Evolutionary conservation across 2,329 filamentous ascomycete species (phyloP).

Genomic region (Claviceps humidiphila): DNA sequence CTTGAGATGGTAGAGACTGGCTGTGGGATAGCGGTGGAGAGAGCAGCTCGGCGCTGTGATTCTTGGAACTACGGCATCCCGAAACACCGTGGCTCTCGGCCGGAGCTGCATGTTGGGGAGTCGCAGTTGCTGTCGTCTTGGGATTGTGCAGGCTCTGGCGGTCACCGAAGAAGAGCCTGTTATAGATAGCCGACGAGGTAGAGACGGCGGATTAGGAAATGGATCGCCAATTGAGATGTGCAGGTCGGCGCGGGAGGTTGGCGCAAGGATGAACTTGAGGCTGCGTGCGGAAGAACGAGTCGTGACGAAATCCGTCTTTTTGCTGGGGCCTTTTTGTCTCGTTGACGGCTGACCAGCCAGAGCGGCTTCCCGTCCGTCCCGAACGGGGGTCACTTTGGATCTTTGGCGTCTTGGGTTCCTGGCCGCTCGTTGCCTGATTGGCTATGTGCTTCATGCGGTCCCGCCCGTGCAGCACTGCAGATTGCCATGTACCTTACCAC

Average conservation of each 20-base stretch:
- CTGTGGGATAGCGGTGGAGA: conserved; percentile 19
- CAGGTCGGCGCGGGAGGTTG: not conserved
- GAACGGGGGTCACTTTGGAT: not conserved
- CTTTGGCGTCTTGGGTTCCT: not conserved
- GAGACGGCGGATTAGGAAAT: no score
- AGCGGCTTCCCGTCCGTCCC: not conserved
- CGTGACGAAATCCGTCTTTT: not conserved
- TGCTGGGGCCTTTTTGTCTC: not conserved
- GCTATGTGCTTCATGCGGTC: not conserved
- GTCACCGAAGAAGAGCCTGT: no score
- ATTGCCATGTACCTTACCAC: no score
- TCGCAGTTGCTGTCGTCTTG: not conserved
- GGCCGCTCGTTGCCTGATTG: not conserved
- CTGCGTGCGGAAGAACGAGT: not conserved
- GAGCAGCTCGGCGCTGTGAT: conserved; percentile 17
- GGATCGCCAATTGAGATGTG: not conserved
- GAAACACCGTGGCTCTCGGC: conserved; percentile 37
- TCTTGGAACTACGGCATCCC: conserved; percentile 21
- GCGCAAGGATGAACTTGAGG: not conserved
- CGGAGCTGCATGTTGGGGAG: conserved; percentile 36
- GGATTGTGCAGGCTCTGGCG: no score
- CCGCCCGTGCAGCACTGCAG: not conserved
- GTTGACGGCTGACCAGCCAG: not conserved
- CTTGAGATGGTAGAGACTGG: conserved; percentile 16
- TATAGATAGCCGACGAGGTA: no score